A percentile compares a stretch with the other conserved stretches of the same genome.
These are phyloP conservation scores for Solanum bulbocastanum DNA, from an alignment of 257 asterid species.

Conservation along the genomic window DNA sequence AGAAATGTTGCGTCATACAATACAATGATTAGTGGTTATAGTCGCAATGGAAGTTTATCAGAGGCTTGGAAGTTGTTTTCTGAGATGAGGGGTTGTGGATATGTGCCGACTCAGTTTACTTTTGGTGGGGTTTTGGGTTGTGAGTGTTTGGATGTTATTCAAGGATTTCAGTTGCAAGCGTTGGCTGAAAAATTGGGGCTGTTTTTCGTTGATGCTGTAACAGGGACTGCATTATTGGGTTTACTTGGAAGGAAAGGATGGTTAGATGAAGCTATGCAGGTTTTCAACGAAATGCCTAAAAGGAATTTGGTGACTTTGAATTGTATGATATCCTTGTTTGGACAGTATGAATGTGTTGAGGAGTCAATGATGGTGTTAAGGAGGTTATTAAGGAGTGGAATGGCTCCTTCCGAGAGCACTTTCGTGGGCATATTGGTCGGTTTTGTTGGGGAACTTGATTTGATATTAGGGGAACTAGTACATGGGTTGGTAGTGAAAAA, in stretches of 20 bases:
- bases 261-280: constrained; percentile 39
- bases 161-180: constrained; percentile 52
- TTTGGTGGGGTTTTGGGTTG: constrained; percentile 50
- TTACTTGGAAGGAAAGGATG: constrained; percentile 48
- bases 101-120: constrained; percentile 48
- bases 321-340: constrained; percentile 49
- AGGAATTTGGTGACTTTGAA: constrained; percentile 64
- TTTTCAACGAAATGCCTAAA: constrained; percentile 54
- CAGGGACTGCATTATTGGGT: constrained; percentile 73
- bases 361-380: constrained; percentile 37
- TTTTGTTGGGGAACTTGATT: constrained; percentile 15
- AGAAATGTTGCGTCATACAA: constrained; percentile 59
- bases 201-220: constrained; percentile 28
- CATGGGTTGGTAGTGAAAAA: constrained; percentile 49
- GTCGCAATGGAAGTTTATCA: constrained; percentile 24
- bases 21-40: constrained; percentile 46
- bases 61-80: constrained; percentile 46
- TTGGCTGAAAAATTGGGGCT: constrained; percentile 53
- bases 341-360: constrained; percentile 31
- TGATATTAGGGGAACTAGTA: constrained; percentile 40
- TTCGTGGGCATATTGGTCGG: constrained; percentile 40
- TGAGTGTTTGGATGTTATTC: constrained; percentile 24
- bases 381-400: constrained; percentile 30
- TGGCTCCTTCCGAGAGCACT: constrained; percentile 39
- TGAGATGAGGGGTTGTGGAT: constrained; percentile 43